phyloP scores from a whole-genome alignment of 805 yeast genomes.

The Barnettozyma siamensis region DNA sequence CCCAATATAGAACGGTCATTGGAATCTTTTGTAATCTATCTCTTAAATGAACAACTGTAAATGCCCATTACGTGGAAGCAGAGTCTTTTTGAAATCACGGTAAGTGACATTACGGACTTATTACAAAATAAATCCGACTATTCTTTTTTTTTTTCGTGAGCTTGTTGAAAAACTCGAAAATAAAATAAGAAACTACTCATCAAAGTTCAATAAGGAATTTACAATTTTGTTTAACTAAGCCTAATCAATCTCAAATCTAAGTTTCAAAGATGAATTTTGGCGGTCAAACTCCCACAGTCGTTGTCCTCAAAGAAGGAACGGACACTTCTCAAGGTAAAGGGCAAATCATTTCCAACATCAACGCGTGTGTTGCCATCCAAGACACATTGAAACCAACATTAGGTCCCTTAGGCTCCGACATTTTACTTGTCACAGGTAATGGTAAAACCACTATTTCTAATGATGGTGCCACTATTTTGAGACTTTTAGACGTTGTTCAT shows the following conservation, averaged over 20 bases:
- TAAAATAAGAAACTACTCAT: too few relatives aligned
- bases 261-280: slow-evolving; percentile 73
- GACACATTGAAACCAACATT: slow-evolving; percentile 91
- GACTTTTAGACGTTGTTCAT: slow-evolving; percentile 89
- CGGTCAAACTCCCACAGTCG: slow-evolving; percentile 95
- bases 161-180: too few relatives aligned
- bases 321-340: slow-evolving; percentile 96
- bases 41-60: too few relatives aligned
- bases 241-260: too few relatives aligned
- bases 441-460: slow-evolving; percentile 94
- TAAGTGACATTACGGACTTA: too few relatives aligned
- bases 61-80: too few relatives aligned
- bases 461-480: slow-evolving; percentile 96
- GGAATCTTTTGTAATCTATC: too few relatives aligned
- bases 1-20: too few relatives aligned
- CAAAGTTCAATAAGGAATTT: background rate
- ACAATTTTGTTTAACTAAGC: too few relatives aligned
- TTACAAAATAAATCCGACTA: too few relatives aligned
- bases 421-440: slow-evolving; percentile 73
- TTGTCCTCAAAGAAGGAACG: slow-evolving; percentile 96
- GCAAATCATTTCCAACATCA: slow-evolving; percentile 89
- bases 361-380: slow-evolving; percentile 96
- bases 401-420: slow-evolving; percentile 97
- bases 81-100: too few relatives aligned
- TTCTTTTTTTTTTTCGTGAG: too few relatives aligned